Conservation (phyloP, 176 grass and related monocot genomes). For the Raddia distichophylla region DNA sequence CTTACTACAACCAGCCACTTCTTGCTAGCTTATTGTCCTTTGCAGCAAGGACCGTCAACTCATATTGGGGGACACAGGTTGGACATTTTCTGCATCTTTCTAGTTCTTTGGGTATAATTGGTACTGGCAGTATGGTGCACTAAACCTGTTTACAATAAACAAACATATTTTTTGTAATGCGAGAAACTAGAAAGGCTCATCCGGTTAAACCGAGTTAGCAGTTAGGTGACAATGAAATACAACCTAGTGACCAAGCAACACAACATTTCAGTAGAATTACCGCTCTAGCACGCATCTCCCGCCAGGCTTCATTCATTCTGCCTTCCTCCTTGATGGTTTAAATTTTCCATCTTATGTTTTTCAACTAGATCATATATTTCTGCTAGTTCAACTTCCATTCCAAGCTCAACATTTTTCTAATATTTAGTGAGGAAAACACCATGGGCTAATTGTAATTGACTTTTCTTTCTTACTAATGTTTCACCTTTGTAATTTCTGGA, state of each 20-base stretch:
- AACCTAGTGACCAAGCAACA: background rate
- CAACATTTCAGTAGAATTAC: background rate
- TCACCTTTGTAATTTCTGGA: background rate
- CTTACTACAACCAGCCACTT: conserved; percentile 78
- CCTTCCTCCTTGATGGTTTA: background rate
- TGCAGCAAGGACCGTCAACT: conserved; percentile 78
- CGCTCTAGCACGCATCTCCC: background rate
- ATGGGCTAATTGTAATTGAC: background rate
- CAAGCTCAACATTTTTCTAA: background rate
- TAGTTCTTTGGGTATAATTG: conserved; percentile 15
- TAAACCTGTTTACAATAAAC: conserved; percentile 24
- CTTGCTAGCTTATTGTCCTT: conserved; percentile 89
- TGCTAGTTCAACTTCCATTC: background rate
- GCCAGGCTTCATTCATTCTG: background rate
- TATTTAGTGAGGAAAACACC: background rate
- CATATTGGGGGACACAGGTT: conserved; percentile 99
- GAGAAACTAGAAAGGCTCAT: background rate
- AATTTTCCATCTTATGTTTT: background rate
- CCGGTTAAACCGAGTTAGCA: background rate
- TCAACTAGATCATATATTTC: background rate
- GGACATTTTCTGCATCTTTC: conserved; percentile 18
- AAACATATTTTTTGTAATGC: background rate
- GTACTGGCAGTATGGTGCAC: background rate
- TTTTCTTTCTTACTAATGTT: background rate
- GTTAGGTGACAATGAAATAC: background rate